These are phyloP conservation scores for Tetrahymena malaccensis DNA, from an alignment of 73 alveolate genomes.

Conservation along the genomic window DNA sequence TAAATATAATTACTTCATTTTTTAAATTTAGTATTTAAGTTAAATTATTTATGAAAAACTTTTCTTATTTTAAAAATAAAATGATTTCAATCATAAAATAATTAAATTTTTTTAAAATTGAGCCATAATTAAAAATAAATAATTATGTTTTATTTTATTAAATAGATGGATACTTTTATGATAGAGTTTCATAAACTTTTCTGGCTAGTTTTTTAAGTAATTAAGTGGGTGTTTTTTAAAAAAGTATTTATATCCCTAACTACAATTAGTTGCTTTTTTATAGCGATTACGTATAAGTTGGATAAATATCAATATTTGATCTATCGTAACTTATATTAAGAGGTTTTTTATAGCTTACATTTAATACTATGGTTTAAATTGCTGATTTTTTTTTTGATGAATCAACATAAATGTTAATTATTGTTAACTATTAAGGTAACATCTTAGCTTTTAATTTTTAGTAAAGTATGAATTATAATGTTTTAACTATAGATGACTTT, in stretches of 20 bases:
- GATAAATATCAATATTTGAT: background rate
- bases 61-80: too few relatives aligned
- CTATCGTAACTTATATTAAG: background rate
- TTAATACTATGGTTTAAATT: background rate
- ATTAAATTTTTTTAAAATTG: too few relatives aligned
- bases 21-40: too few relatives aligned
- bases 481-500: background rate
- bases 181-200: background rate
- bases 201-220: background rate
- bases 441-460: background rate
- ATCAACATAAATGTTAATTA: background rate
- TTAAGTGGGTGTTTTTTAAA: background rate
- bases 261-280: background rate
- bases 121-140: too few relatives aligned
- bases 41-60: too few relatives aligned
- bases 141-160: background rate
- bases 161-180: background rate
- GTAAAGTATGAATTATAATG: background rate
- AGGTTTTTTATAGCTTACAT: background rate
- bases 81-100: too few relatives aligned
- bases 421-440: background rate
- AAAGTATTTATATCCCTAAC: background rate
- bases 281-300: background rate
- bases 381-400: background rate
- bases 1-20: too few relatives aligned